These are phyloP conservation scores for Chenopodium suecicum DNA, from an alignment of 148 eudicot genomes.

Conservation along the genomic window DNA sequence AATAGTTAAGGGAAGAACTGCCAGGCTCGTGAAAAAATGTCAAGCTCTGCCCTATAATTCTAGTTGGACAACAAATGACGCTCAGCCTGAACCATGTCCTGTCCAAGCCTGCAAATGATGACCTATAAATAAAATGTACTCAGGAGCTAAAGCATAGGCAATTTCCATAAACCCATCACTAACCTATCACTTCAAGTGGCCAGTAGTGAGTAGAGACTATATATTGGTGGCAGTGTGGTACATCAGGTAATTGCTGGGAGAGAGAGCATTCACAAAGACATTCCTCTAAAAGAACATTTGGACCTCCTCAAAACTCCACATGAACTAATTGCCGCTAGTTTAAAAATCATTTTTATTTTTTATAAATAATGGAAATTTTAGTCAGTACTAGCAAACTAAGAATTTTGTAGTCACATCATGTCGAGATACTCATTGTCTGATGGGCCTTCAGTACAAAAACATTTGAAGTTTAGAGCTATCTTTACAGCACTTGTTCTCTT, in stretches of 20 bases:
- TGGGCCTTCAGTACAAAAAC: background rate
- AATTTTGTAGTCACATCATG: background rate
- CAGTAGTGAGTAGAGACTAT: background rate
- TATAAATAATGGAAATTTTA: too few relatives aligned
- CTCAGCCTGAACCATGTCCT: background rate
- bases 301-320: background rate
- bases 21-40: background rate
- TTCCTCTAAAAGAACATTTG: background rate
- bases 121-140: background rate
- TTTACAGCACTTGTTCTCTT: background rate
- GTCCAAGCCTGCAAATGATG: background rate
- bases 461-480: background rate
- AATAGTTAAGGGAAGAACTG: background rate
- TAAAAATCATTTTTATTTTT: background rate
- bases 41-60: background rate
- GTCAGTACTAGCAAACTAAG: background rate
- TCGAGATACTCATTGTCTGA: background rate
- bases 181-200: background rate
- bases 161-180: background rate
- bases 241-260: background rate
- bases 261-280: background rate
- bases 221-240: background rate
- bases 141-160: background rate
- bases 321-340: background rate
- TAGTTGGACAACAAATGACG: background rate